phyloP scores from a whole-genome alignment of 768 basidiomycete genomes.

The Grammothele lineata region DNA sequence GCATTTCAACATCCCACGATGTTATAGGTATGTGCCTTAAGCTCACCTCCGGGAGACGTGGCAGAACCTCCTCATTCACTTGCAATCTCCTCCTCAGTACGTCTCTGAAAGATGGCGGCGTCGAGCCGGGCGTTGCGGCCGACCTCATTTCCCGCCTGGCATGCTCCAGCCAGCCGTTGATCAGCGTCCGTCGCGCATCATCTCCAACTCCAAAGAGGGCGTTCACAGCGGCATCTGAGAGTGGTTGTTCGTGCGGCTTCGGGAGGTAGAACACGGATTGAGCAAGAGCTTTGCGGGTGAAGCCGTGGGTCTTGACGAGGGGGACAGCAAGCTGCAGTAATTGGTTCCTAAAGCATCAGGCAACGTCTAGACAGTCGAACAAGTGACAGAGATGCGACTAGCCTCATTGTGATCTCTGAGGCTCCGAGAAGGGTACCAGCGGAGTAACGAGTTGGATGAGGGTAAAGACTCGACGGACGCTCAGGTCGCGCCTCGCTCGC shows the following conservation, averaged over 20 bases:
- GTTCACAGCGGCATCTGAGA: conserved; percentile 66
- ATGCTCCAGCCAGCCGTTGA: conserved; percentile 72
- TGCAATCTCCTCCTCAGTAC: conserved; percentile 53
- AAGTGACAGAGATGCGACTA: too few species aligned
- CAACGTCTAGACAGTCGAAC: background rate
- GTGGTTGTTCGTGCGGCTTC: conserved; percentile 47
- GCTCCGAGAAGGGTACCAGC: too few species aligned
- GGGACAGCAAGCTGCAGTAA: conserved; percentile 62
- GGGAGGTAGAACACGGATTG: conserved; percentile 58
- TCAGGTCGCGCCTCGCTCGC: too few species aligned
- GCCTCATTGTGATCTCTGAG: too few species aligned
- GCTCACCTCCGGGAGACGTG: conserved; percentile 63
- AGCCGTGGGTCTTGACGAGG: conserved; percentile 63
- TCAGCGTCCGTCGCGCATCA: conserved; percentile 56
- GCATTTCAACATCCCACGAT: background rate
- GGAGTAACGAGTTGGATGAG: too few species aligned
- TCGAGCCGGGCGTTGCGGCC: conserved; percentile 9
- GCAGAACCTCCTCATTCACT: conserved; percentile 65
- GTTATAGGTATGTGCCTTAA: background rate
- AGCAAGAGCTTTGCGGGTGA: conserved; percentile 67
- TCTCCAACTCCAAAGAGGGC: conserved; percentile 72
- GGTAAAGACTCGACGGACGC: too few species aligned
- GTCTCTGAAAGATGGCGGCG: conserved; percentile 36
- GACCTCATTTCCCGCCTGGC: conserved; percentile 50
- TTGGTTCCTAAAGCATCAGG: conserved; percentile 19